A percentile compares a stretch with the other conserved stretches of the same genome.
Evolutionary conservation across 495 filamentous ascomycete species (phyloP).

Genomic region (Xylaria curta): DNA sequence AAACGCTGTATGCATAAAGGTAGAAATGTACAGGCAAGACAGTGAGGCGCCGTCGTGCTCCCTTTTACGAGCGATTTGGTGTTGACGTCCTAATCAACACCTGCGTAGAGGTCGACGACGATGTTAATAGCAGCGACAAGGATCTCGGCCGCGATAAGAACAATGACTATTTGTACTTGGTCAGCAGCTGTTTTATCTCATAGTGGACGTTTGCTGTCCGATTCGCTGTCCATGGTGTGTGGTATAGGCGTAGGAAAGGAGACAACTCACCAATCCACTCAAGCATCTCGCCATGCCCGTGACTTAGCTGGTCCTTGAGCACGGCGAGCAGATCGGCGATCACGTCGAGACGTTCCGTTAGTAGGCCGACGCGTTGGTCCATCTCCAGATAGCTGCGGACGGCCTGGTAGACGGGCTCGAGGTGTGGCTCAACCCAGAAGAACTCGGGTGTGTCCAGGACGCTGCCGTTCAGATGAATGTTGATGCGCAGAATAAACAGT

Average conservation of each 20-base stretch:
- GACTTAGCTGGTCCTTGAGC: slow-evolving; percentile 93
- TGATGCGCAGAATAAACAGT: slow-evolving; percentile 95
- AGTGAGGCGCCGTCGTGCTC: background rate
- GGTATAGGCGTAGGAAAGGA: background rate
- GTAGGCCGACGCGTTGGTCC: slow-evolving; percentile 89
- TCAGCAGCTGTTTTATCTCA: background rate
- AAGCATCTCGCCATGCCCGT: slow-evolving; percentile 93
- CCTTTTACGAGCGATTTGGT: background rate
- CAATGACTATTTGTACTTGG: slow-evolving; percentile 68
- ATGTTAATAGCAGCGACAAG: slow-evolving; percentile 95
- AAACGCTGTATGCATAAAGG: slow-evolving; percentile 12
- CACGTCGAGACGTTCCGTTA: slow-evolving; percentile 90
- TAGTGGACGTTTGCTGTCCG: background rate
- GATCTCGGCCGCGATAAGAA: slow-evolving; percentile 96
- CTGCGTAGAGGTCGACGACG: slow-evolving; percentile 90
- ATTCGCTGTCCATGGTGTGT: background rate
- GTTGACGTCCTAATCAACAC: slow-evolving; percentile 62
- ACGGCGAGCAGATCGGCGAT: slow-evolving; percentile 94
- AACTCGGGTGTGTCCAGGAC: slow-evolving; percentile 97
- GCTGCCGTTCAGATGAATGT: slow-evolving; percentile 95
- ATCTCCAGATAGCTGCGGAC: slow-evolving; percentile 96
- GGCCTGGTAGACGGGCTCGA: slow-evolving; percentile 94
- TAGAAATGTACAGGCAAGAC: background rate
- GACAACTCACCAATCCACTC: slow-evolving; percentile 86
- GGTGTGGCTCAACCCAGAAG: slow-evolving; percentile 97